Evolutionary conservation across 805 yeast species (phyloP), one percentile per base, ranked within the genome.

Genomic region (Tetrapisispora arboricola): DNA sequence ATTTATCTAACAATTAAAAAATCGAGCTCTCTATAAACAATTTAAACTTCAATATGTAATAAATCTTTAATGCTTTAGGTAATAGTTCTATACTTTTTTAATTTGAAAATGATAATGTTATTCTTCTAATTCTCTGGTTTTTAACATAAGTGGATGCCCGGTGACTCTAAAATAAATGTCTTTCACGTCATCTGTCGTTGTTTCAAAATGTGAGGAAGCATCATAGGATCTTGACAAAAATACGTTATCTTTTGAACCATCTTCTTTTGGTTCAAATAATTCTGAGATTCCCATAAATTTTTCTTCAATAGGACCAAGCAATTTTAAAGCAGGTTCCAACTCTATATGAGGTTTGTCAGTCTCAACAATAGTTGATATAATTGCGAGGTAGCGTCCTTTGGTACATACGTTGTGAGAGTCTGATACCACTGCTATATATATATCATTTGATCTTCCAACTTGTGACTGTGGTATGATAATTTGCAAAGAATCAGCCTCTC

Each of bases 391-490:
- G 66, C 87, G 82, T 35, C 94, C 95, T 60, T 80, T 78, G 41
- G 95, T 80, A 47, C 87, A 78, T 44, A 90, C 95, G 58, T 85
- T 83, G 65, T 92, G 98, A 33, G 85, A 80, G 48, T 82, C 77
- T 2, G 96, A 86, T 40, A 92, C 72, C 21, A 85, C 82, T 1
- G 98, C 96, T 55, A 92, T 76, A 64, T 92, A 92, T 49, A 92
- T 92, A 62, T 92, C 98, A 61, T 88, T 83, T 64, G 85, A 84
- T 54, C 98, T 79, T 43, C 78, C 82, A 40, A 86, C 85, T 64
- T 92, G 97, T 64, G 87, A 86, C 65, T 94, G 98, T 20, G 98
- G 97, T 46, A 92, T 86, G 61, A 92, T 85, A 50, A 92, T 81
- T 67, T 92, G 98, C 37, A 84, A 74, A 3, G 96, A 88, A 62